Base-by-base conservation (phyloP, 2,329 filamentous ascomycete species). In the Phoma sp. region DNA sequence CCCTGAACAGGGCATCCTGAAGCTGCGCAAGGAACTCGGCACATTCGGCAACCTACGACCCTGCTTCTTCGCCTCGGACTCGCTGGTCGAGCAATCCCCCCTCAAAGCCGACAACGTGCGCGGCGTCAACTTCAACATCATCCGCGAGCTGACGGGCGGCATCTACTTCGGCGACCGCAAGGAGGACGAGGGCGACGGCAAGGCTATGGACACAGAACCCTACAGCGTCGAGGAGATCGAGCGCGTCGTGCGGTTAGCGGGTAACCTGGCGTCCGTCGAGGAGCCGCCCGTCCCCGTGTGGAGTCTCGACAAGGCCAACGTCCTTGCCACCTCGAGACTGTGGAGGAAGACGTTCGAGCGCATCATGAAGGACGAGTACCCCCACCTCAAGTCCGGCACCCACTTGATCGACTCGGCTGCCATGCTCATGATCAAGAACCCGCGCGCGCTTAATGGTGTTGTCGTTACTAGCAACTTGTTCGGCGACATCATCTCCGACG, bases 351-450 rank as follows among this genome's bases (percentile, higher is more conserved):
- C 89, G 2, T 89, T 96, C 39, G 87, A 85, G 36, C 90, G 96
- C 78, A 83, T 92, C 54, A 93, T 96, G 83, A 84, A 83, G 64
- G 88, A 88, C 62, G 93, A 97, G 81, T 98, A 96, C 79, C 92
- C 93, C 2, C 86, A 93, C 74, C 78, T 97, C 40, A 85, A 90
- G 79, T 79, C 96, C 38, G 86, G 87, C 62, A 93, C 96, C 75
- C 93, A 98, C 75, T 84, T 98, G 45, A 96, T 98, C 72, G 93
- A 98, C 79, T 91, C 87, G 52, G 93, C 93, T n/a, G 93, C 93
- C 62, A 97, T 98, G 93, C 81, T 97, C 66, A 91, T 98, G 89
- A 85, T 98, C 71, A 97, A 96, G 87, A 93, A 93, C 78, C 93
- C 93, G 8, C 83, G 88, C 9, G 85, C 86, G 22, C 82, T 98